Percentiles rank a stretch among this genome's conserved stretches.
Evolutionary conservation across 2,329 filamentous ascomycete genomes (phyloP).

Genomic region (Colletotrichum incanum): DNA sequence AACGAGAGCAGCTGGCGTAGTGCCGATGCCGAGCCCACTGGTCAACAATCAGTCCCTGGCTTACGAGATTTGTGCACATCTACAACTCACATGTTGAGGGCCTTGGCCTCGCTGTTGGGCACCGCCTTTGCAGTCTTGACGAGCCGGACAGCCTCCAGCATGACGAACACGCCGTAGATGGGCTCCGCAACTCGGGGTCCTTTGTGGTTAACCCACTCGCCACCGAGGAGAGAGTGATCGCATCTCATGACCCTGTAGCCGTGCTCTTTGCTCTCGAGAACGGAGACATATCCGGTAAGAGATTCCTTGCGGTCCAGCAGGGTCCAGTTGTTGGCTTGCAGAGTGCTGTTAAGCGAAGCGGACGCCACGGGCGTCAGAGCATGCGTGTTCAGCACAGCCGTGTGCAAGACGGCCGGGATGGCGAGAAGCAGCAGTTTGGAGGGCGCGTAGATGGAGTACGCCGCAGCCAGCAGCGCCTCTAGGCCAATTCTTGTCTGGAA

Average conservation of each 20-base stretch:
- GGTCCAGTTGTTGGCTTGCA: conserved; percentile 78
- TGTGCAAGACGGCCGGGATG: conserved; percentile 82
- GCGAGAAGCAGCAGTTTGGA: conserved; percentile 78
- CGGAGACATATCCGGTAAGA: conserved; percentile 91
- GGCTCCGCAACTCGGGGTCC: conserved; percentile 80
- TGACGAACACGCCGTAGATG: conserved; percentile 96
- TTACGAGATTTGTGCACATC: conserved; percentile 44
- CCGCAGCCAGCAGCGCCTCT: conserved; percentile 76
- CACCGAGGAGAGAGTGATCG: conserved; percentile 94
- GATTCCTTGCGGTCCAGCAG: conserved; percentile 89
- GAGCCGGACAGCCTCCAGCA: conserved; percentile 92
- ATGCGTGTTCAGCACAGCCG: conserved; percentile 81
- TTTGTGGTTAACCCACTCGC: conserved; percentile 81
- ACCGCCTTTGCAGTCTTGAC: conserved; percentile 72
- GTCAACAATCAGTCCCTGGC: conserved; percentile 4
- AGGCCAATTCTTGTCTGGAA: conserved; percentile 80
- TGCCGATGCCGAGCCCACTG: conserved; percentile 92
- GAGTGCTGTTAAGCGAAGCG: conserved; percentile 74
- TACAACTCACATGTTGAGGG: conserved; percentile 84
- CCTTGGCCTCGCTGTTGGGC: conserved; percentile 78
- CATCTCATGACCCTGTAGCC: conserved; percentile 89
- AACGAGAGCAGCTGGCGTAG: conserved; percentile 88
- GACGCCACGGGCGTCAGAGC: conserved; percentile 74
- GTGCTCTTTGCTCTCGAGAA: conserved; percentile 81
- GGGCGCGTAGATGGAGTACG: conserved; percentile 78